Percentiles rank a stretch among this genome's conserved stretches.
Conservation (phyloP, 306 rosid species). For the Lotus japonicus region DNA sequence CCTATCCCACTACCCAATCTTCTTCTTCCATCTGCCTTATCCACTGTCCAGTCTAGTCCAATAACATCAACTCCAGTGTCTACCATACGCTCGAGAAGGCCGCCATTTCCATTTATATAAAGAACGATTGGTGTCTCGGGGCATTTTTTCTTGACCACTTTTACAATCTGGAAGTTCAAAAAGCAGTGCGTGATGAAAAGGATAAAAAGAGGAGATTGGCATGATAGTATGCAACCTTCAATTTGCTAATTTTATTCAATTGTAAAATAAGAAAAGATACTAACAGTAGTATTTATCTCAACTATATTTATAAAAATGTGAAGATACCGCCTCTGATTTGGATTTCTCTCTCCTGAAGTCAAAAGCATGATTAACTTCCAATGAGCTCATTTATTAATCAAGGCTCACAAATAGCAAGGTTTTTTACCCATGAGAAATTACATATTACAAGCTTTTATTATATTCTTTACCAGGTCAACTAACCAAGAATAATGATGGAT, state of each 20-base stretch:
- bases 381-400: too few relatives aligned
- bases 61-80: conserved; percentile 86
- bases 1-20: conserved; percentile 72
- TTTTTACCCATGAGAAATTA: neutral
- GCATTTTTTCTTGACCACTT: conserved; percentile 55
- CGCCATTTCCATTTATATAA: conserved; percentile 95
- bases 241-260: neutral
- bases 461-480: neutral
- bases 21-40: conserved; percentile 90
- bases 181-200: neutral
- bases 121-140: conserved; percentile 83
- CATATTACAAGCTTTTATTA: neutral
- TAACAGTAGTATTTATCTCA: neutral
- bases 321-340: too few relatives aligned
- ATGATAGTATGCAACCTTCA: neutral
- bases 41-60: conserved; percentile 96
- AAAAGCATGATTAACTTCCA: too few relatives aligned
- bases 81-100: conserved; percentile 91
- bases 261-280: neutral
- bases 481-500: neutral
- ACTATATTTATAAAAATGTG: neutral
- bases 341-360: too few relatives aligned
- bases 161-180: conserved; percentile 61
- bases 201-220: neutral
- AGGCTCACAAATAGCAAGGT: too few relatives aligned